Base-by-base conservation (phyloP, 176 grass and related monocot species). In the Leersia perrieri region DNA sequence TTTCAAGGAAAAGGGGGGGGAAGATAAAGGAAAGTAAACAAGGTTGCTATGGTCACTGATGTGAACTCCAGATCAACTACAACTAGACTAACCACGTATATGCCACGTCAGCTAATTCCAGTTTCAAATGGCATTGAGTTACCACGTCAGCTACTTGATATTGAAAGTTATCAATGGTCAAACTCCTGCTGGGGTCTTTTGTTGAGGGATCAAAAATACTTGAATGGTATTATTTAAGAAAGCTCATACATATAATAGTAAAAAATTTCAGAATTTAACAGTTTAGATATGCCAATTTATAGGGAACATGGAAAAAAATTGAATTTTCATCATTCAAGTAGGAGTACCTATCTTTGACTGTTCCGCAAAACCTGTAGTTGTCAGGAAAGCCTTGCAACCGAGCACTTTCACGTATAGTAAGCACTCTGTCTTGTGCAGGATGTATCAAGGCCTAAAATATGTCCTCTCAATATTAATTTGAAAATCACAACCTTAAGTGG, bases 351-450 rank as follows among this genome's bases (percentile, higher is more conserved):
- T 92, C 95, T 86, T 91, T 90, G 39, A 98, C 66, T 68, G 92
- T 91, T 36, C 95, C 95, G 57, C 78, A 20, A 72, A 98, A 98
- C 70, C 92, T 89, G 86, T 91, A 98, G 64, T 68, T 86, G 65
- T 98, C 92, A 82, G 95, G 95, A 82, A 98, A 94, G 44, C 90
- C 95, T 91, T 98, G 95, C 78, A 98, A 86, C 63, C 95, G 91
- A 68, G 95, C 95, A 63, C 88, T 84, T 88, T 98, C 92, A 80
- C 95, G 88, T 67, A 94, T 81, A 75, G 92, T 98, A 61, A 98
- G 92, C 0, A 83, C 72, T 49, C 95, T 87, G 13, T 98, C 86
- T 84, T 98, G 92, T 69, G 84, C 90, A 78, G 95, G 95, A 87
- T 94, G 95, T 87, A 94, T 68, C 79, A 94, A 85, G 34, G 90